phyloP scores from a whole-genome alignment of 2,329 filamentous ascomycete species.

The Hymenoscyphus occultus region DNA sequence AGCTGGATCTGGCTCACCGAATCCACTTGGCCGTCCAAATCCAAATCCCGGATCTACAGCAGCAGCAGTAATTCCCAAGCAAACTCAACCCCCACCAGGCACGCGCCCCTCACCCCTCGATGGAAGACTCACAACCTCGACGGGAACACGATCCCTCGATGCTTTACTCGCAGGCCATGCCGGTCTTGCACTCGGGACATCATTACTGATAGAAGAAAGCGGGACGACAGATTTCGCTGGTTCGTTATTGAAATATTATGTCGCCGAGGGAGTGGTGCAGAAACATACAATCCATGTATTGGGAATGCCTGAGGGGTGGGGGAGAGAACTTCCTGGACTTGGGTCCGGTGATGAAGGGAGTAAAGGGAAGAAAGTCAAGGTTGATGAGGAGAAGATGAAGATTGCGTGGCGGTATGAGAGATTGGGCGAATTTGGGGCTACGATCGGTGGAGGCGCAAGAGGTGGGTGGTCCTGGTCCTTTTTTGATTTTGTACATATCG shows the following conservation, averaged over 20 bases:
- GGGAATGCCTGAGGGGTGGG: constrained; percentile 77
- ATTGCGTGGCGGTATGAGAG: constrained; percentile 98
- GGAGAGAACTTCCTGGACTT: constrained; percentile 76
- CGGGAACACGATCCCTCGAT: constrained; percentile 83
- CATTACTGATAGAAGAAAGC: constrained; percentile 78
- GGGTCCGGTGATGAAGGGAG: constrained; percentile 40
- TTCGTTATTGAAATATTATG: constrained; percentile 80
- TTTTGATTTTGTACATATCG: constrained; percentile 52
- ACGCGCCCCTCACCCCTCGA: constrained; percentile 85
- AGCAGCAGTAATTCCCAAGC: constrained; percentile 15
- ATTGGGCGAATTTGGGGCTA: constrained; percentile 66
- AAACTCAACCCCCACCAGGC: constrained; percentile 49
- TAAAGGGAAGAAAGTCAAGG: constrained; percentile 38
- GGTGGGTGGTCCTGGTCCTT: constrained; percentile 35
- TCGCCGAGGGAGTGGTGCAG: constrained; percentile 88
- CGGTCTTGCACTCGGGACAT: constrained; percentile 78
- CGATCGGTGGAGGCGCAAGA: constrained; percentile 36
- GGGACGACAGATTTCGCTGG: constrained; percentile 94
- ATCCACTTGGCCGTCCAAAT: constrained; percentile 2
- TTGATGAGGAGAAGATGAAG: constrained; percentile 79
- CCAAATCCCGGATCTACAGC: constrained; percentile 8
- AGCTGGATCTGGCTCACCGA: too few species aligned
- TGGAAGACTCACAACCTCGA: constrained; percentile 84
- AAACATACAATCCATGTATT: constrained; percentile 86
- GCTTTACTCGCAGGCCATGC: constrained; percentile 80